Evolutionary conservation across 768 basidiomycete genomes (phyloP), one percentile per base, ranked within the genome.

Genomic region (Tulasnella sp.): DNA sequence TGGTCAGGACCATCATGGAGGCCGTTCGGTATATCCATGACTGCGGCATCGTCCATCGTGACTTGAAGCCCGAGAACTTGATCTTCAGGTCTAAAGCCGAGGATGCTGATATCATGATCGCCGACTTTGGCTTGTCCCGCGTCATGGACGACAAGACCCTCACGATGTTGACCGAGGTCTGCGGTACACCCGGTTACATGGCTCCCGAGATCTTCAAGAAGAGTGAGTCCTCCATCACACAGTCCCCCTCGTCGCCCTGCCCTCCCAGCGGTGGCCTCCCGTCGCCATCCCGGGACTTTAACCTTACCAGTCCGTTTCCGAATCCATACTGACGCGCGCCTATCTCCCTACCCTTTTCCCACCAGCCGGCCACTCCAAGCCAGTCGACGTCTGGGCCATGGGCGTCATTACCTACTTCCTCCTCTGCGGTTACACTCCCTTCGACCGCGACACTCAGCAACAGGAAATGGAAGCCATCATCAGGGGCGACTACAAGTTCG

Each of bases 401-500:
- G 97, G 97, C 49, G 97, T 99, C 70, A 96, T 99, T 83, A 93
- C 97, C 15, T 98, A 98, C 84, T 97, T 97, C 90, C 85, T 98
- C 3, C 90, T 98, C 36, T 91, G 90, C 72, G 90, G 93, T 2
- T 96, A 99, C 85, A 99, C 97, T 6, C 97, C 97, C 0, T 99
- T 99, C 82, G 96, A 99, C 82, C 90, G 94, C 34, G 96, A 98
- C 77, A 90, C 88, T 2, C 92, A 92, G 80, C 88, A 89, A 80
- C 89, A 90, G 79, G 97, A 99, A 84, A 96, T 96, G 91, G 91
- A 97, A 81, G 97, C 97, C 40, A 98, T 99, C 85, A 90, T 96
- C 70, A 88, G 88, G 0, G 96, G 94, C 8, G 93, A 97, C 84
- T 98, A 94, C 85, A 91, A 91, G 81, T 99, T 98, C 81, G 90